phyloP scores from a whole-genome alignment of 2,329 filamentous ascomycete genomes.

The Diaporthe batatas region DNA sequence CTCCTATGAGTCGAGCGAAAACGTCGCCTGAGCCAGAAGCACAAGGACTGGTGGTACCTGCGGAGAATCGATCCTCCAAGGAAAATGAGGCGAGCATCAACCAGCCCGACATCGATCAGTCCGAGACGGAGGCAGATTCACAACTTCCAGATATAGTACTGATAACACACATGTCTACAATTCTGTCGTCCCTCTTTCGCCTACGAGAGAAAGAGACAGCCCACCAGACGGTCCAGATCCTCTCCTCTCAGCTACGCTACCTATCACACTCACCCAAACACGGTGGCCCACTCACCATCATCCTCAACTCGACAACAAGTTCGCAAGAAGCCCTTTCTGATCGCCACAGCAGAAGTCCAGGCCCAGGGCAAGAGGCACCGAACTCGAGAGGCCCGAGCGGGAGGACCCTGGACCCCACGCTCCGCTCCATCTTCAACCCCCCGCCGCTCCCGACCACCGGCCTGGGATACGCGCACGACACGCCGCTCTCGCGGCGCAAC shows the following conservation, averaged over 20 bases:
- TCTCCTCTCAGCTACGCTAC: conserved; percentile 60
- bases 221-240: conserved; percentile 61
- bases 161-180: conserved; percentile 66
- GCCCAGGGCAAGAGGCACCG: conserved; percentile 8
- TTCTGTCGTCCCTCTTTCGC: conserved; percentile 67
- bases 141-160: conserved; percentile 62
- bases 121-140: conserved; percentile 29
- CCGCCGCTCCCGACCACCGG: conserved; percentile 44
- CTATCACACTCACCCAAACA: conserved; percentile 56
- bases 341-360: neutral
- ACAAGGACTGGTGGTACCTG: neutral
- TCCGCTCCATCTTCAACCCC: conserved; percentile 64
- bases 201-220: conserved; percentile 61
- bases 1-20: conserved; percentile 6
- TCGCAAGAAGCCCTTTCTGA: neutral
- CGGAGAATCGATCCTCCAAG: neutral
- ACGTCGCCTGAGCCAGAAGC: neutral
- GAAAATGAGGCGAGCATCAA: neutral
- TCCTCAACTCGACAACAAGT: conserved; percentile 66
- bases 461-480: conserved; percentile 43
- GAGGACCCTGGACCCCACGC: conserved; percentile 56
- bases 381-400: conserved; percentile 31
- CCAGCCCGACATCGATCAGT: conserved; percentile 14
- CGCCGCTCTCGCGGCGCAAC: conserved; percentile 49
- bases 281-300: conserved; percentile 62